A percentile compares a stretch with the other conserved stretches of the same genome.
These are phyloP conservation scores for Neospora caninum DNA, from an alignment of 169 alveolate genomes.

Conservation along the genomic window DNA sequence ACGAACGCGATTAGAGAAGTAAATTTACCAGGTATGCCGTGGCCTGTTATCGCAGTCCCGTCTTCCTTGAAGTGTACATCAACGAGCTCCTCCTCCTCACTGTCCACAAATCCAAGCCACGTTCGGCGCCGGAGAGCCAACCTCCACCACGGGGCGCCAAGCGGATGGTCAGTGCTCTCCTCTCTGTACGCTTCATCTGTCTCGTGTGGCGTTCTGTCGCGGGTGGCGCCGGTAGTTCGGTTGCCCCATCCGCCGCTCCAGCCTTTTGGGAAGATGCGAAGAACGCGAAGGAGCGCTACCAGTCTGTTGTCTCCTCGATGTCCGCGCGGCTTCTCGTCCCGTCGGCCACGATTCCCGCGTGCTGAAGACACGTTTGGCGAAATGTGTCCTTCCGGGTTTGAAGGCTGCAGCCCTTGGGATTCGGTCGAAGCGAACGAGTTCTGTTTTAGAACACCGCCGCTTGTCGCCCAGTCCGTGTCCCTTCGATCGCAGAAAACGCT, in stretches of 20 bases:
- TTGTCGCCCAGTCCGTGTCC: no score
- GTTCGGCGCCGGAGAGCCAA: background rate
- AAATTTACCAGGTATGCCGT: background rate
- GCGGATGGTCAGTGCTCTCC: background rate
- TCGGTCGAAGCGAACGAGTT: no score
- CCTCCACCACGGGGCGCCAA: slow-evolving; percentile 24
- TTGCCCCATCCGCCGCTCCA: background rate
- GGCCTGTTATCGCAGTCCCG: background rate
- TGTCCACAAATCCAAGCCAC: slow-evolving; percentile 1
- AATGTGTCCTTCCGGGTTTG: no score
- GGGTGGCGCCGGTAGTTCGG: background rate
- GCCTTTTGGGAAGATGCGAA: background rate
- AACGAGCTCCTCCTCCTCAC: background rate
- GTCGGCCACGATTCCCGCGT: no score
- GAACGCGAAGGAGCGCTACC: background rate
- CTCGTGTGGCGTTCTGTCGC: background rate
- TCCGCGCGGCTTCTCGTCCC: no score
- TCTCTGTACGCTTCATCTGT: no score
- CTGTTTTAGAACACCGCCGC: no score
- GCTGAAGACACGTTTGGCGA: no score
- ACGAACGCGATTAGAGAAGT: background rate
- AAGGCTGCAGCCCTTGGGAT: no score
- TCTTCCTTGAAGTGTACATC: background rate
- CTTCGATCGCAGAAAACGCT: no score
- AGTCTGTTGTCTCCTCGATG: no score